Evolutionary conservation across 73 alveolate genomes (phyloP).

Genomic region (Paramecium caudatum): DNA sequence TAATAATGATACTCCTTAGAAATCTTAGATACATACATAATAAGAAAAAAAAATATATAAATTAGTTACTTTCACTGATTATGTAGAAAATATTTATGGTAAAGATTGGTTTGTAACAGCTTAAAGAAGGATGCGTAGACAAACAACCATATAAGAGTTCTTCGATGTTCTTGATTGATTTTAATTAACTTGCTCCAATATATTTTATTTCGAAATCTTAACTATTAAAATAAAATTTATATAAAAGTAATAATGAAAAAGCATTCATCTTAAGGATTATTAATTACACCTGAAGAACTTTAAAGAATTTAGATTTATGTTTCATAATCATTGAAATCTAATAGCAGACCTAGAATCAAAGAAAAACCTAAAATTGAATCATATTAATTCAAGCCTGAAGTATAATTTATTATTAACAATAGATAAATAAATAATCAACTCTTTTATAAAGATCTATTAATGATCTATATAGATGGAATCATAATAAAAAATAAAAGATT

Average conservation of each 20-base stretch:
- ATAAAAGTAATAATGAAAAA: neutral
- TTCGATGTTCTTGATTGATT: neutral
- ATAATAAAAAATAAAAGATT: neutral
- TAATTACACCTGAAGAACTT: neutral
- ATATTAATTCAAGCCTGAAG: constrained; percentile 50
- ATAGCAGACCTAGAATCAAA: neutral
- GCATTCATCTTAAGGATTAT: neutral
- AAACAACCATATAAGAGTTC: constrained; percentile 15
- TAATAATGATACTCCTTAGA: neutral
- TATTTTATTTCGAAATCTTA: neutral
- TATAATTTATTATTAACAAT: neutral
- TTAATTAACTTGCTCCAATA: constrained; percentile 3
- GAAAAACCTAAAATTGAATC: neutral
- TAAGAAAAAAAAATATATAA: constrained; percentile 9
- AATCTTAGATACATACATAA: neutral
- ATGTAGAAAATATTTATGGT: constrained; percentile 51
- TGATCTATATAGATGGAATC: constrained; percentile 60
- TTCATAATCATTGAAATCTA: neutral
- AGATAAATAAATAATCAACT: constrained; percentile 48
- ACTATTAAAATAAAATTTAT: constrained; percentile 7
- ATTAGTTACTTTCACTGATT: constrained; percentile 48
- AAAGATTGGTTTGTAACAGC: constrained; percentile 41
- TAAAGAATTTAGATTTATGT: neutral
- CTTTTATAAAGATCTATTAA: constrained; percentile 24
- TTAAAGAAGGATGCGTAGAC: constrained; percentile 3